phyloP scores from a whole-genome alignment of 2,329 filamentous ascomycete genomes.

The Sporothrix euskadiensis region DNA sequence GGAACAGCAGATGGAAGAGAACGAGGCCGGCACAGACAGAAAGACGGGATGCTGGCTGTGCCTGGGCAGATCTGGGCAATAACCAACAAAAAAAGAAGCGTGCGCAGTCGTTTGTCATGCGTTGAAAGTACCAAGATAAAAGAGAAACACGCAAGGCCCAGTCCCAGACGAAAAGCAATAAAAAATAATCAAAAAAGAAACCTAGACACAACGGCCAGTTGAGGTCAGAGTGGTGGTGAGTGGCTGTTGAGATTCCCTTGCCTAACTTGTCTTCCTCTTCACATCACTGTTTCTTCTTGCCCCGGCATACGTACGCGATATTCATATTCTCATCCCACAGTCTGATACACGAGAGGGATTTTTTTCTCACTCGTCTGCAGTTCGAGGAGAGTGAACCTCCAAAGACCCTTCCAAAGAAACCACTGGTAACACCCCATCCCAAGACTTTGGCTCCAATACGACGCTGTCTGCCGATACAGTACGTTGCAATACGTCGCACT shows the following conservation, averaged over 20 bases:
- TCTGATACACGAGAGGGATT: constrained; percentile 14
- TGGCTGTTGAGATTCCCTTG: no score
- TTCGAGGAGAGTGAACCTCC: neutral
- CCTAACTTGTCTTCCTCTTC: neutral
- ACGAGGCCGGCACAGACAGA: neutral
- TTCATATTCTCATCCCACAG: constrained; percentile 8
- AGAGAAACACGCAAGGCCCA: constrained; percentile 20
- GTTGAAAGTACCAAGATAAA: constrained; percentile 22
- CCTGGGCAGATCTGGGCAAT: neutral
- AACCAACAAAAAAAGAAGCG: neutral
- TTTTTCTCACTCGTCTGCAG: neutral
- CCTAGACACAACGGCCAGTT: neutral
- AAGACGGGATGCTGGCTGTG: constrained; percentile 18
- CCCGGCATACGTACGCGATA: constrained; percentile 6
- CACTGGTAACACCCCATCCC: neutral
- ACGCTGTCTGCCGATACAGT: neutral
- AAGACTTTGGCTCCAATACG: neutral
- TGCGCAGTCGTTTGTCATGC: constrained; percentile 18
- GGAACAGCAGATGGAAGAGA: constrained; percentile 10
- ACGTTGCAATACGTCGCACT: neutral
- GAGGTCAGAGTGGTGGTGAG: neutral
- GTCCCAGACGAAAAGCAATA: neutral
- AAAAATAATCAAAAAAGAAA: neutral
- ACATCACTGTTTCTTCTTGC: neutral
- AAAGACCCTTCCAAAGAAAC: neutral